Conservation (phyloP, 2,329 filamentous ascomycete genomes). For the Neoscytalidium dimidiatum region DNA sequence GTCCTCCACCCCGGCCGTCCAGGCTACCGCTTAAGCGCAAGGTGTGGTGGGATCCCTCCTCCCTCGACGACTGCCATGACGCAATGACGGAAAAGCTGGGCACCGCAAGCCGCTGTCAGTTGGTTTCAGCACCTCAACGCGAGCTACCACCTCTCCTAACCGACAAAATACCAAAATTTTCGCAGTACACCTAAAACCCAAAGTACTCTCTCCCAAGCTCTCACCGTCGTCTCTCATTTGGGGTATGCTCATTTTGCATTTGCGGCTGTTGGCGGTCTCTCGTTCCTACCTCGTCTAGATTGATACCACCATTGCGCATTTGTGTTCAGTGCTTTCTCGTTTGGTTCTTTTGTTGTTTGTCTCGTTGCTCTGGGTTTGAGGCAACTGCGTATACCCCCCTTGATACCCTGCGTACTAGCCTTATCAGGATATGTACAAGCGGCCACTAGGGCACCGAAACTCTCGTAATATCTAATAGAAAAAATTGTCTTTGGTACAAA, state of each 20-base stretch:
- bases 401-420: slow-evolving; percentile 22
- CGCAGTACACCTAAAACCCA: slow-evolving; percentile 30
- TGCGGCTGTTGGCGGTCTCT: slow-evolving; percentile 33
- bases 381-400: slow-evolving; percentile 22
- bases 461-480: slow-evolving; percentile 22
- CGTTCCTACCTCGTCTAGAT: slow-evolving; percentile 19
- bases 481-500: slow-evolving; percentile 12
- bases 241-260: slow-evolving; percentile 37
- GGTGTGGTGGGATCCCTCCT: slow-evolving; percentile 42
- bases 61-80: slow-evolving; percentile 42
- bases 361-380: slow-evolving; percentile 35
- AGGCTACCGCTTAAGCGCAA: slow-evolving; percentile 47
- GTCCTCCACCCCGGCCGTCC: slow-evolving; percentile 41
- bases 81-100: slow-evolving; percentile 48
- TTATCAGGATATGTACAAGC: slow-evolving; percentile 22
- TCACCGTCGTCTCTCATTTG: slow-evolving; percentile 31
- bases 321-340: slow-evolving; percentile 25
- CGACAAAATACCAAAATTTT: slow-evolving; percentile 29
- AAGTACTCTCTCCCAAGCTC: slow-evolving; percentile 25
- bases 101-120: slow-evolving; percentile 38
- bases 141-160: slow-evolving; percentile 31
- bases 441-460: slow-evolving; percentile 21
- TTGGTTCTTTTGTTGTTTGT: slow-evolving; percentile 29
- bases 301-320: slow-evolving; percentile 20
- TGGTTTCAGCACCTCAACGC: slow-evolving; percentile 37